Conservation (phyloP, 2,329 filamentous ascomycete species). For the Trichoderma endophyticum region DNA sequence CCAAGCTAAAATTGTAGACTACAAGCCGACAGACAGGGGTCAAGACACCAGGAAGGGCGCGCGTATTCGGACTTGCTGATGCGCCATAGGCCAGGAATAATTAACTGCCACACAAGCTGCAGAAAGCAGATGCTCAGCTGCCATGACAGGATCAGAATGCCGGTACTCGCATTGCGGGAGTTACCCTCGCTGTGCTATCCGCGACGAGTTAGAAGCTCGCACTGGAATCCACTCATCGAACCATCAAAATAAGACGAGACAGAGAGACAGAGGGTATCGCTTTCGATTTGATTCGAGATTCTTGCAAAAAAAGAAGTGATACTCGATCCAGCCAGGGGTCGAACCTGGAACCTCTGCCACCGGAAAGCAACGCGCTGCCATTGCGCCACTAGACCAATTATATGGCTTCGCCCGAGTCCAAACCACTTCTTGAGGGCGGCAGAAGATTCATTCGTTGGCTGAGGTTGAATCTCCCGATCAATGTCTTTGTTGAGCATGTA, state of each 20-base stretch:
- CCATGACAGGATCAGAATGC: neutral
- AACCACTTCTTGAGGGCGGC: neutral
- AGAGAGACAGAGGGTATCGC: neutral
- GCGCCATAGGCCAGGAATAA: neutral
- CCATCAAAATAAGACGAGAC: neutral
- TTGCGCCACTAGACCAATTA: constrained; percentile 17
- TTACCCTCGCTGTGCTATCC: neutral
- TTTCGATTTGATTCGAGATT: neutral
- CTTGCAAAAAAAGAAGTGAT: neutral
- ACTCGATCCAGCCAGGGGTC: constrained; percentile 32
- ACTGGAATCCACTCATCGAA: neutral
- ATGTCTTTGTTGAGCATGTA: neutral
- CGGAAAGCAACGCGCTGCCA: constrained; percentile 32
- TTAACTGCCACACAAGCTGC: neutral
- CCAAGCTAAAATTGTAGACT: neutral
- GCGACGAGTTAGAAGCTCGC: neutral
- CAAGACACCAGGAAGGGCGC: neutral
- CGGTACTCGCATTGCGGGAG: neutral
- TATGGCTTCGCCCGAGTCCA: neutral
- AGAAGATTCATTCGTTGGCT: too few relatives aligned
- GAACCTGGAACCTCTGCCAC: constrained; percentile 37
- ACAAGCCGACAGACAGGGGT: neutral
- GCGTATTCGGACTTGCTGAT: constrained; percentile 7
- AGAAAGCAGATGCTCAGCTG: neutral
- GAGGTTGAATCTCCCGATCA: neutral